phyloP scores from a whole-genome alignment of 176 grass and related monocot species.

The Elaeis guineensis region DNA sequence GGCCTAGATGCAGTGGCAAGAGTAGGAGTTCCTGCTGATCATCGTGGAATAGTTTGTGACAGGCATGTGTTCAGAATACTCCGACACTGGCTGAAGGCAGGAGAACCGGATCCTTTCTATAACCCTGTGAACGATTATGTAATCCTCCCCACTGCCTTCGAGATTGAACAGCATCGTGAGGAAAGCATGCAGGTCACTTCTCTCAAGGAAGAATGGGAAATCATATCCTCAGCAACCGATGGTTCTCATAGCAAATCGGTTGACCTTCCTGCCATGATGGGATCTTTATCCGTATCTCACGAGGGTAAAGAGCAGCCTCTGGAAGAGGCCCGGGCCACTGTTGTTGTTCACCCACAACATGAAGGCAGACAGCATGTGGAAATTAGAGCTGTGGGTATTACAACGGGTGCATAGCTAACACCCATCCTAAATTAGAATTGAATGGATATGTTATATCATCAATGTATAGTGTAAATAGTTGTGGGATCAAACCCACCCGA shows the following conservation, averaged over 20 bases:
- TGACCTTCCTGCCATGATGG: slow-evolving; percentile 48
- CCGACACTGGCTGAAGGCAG: slow-evolving; percentile 62
- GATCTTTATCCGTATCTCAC: slow-evolving; percentile 22
- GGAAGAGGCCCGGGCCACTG: slow-evolving; percentile 42
- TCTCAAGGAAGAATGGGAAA: slow-evolving; percentile 71
- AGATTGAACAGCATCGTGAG: slow-evolving; percentile 37
- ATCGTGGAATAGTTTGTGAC: slow-evolving; percentile 67
- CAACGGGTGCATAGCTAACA: slow-evolving; percentile 15
- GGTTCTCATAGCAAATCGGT: slow-evolving; percentile 14
- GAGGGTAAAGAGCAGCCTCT: slow-evolving; percentile 23
- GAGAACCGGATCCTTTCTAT: slow-evolving; percentile 75
- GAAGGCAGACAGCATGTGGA: slow-evolving; percentile 44
- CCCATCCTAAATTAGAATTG: background rate
- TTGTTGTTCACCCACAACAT: slow-evolving; percentile 39
- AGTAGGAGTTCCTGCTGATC: slow-evolving; percentile 72
- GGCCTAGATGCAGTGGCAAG: slow-evolving; percentile 56
- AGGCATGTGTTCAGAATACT: slow-evolving; percentile 62
- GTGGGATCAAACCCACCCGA: too few species aligned
- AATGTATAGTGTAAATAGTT: slow-evolving; percentile 10
- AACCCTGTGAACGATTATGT: slow-evolving; percentile 77
- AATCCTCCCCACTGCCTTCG: slow-evolving; percentile 60
- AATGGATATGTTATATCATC: slow-evolving; percentile 11
- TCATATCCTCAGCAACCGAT: slow-evolving; percentile 31
- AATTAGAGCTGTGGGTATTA: slow-evolving; percentile 47
- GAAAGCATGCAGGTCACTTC: slow-evolving; percentile 30